A percentile compares a stretch with the other conserved stretches of the same genome.
Conservation (phyloP, 257 asterid species). For the Galeopsis tetrahit region DNA sequence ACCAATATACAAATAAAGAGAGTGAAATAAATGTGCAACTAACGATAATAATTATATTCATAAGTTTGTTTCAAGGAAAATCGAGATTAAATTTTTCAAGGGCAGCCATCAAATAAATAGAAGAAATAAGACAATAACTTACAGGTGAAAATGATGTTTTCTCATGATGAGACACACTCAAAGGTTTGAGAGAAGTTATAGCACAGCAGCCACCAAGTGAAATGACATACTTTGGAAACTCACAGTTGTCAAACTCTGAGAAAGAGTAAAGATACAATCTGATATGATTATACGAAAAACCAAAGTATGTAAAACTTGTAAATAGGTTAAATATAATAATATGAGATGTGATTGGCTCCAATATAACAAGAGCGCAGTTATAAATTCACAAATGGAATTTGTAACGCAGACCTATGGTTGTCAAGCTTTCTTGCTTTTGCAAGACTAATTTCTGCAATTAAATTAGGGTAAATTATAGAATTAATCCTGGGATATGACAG, state of each 20-base stretch:
- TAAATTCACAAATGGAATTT: slow-evolving; percentile 80
- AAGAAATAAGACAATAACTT: slow-evolving; percentile 39
- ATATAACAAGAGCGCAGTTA: too few species aligned
- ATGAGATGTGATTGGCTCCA: too few species aligned
- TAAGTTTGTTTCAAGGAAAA: slow-evolving; percentile 15
- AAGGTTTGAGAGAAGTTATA: slow-evolving; percentile 78
- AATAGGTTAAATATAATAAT: too few species aligned
- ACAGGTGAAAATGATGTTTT: slow-evolving; percentile 84
- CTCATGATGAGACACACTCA: slow-evolving; percentile 87
- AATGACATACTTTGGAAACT: slow-evolving; percentile 70
- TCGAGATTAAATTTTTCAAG: not conserved
- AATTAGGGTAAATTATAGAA: slow-evolving; percentile 20
- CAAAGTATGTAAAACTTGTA: not conserved
- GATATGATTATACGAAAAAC: not conserved
- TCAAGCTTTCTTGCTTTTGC: slow-evolving; percentile 97
- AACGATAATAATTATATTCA: too few species aligned
- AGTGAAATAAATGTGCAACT: too few species aligned
- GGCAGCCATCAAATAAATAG: slow-evolving; percentile 2
- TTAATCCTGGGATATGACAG: slow-evolving; percentile 12
- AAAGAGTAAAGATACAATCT: slow-evolving; percentile 33
- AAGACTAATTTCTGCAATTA: slow-evolving; percentile 84
- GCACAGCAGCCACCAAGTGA: slow-evolving; percentile 97
- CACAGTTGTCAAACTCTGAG: slow-evolving; percentile 88
- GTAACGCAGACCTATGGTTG: slow-evolving; percentile 73
- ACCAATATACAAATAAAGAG: too few species aligned